phyloP scores from a whole-genome alignment of 352 stramenopile species.

The Pythium aphanidermatum region DNA sequence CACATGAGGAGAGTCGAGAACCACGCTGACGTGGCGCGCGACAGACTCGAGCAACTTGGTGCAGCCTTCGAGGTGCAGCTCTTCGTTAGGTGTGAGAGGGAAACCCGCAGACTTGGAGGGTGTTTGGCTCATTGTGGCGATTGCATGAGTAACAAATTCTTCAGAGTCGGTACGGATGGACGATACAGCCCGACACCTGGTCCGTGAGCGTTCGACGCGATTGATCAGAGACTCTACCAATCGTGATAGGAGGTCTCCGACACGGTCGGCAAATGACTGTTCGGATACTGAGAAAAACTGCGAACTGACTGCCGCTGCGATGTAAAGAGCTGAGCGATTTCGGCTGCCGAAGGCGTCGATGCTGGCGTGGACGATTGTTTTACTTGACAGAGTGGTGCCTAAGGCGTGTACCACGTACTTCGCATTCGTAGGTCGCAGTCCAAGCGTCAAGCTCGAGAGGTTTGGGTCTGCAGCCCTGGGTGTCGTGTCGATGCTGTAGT shows the following conservation, averaged over 20 bases:
- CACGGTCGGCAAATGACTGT: slow-evolving; percentile 38
- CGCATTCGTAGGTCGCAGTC: slow-evolving; percentile 19
- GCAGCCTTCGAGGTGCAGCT: slow-evolving; percentile 37
- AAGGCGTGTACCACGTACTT: slow-evolving; percentile 42
- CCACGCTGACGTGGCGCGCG: slow-evolving; percentile 29
- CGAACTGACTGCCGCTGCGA: slow-evolving; percentile 30
- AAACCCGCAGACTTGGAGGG: slow-evolving; percentile 1
- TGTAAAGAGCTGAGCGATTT: slow-evolving; percentile 23
- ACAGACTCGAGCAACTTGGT: slow-evolving; percentile 26
- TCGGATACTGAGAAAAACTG: slow-evolving; percentile 46
- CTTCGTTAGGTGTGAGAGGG: slow-evolving; percentile 25
- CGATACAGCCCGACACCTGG: slow-evolving; percentile 23
- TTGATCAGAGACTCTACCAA: slow-evolving; percentile 25
- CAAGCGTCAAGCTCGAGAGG: not conserved
- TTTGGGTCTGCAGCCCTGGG: not conserved
- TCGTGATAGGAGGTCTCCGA: slow-evolving; percentile 28
- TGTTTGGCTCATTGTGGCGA: not conserved
- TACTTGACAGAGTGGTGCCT: slow-evolving; percentile 27
- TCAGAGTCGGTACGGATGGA: slow-evolving; percentile 26
- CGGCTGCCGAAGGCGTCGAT: slow-evolving; percentile 22
- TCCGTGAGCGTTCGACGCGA: slow-evolving; percentile 37
- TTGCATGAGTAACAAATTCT: slow-evolving; percentile 7
- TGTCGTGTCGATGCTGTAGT: slow-evolving; percentile 3
- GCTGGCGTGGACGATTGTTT: slow-evolving; percentile 23
- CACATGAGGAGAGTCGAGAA: slow-evolving; percentile 33